Base-by-base conservation (phyloP, 306 rosid genomes). In the Sechiopsis laciniata region DNA sequence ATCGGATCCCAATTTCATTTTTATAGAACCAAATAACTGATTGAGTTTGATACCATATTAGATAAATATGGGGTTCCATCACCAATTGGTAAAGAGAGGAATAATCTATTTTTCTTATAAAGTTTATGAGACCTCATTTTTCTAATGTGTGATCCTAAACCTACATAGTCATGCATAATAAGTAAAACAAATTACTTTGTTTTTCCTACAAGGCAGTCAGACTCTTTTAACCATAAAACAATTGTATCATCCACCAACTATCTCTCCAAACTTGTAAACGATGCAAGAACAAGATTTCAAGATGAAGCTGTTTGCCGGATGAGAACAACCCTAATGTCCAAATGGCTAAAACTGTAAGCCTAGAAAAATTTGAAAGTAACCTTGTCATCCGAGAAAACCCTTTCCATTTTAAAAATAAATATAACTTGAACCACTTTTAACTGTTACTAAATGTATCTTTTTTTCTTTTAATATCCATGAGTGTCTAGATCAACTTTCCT, bases 301-400 rank as follows among this genome's bases (percentile, higher is more conserved):
- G 72, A 67, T 45, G 55, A 66, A 66, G 42, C 12, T 46, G 73
- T 20, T 68, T 68, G 7, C 37, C 42, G 50, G 24, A 68, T 7
- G 2, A 46, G 32, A 67, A 20, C 35, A 67, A 66, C 11, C 48
- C 35, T 20, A 24, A 13, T 46, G 19, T 21, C 40, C 56, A 32
- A 32, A 32, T 3, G 20, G 20, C 55, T 20, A 68, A 68, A 46
- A 12, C 21, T 48, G 16, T 17, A 65, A 65, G 5, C 53, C 32
- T 66, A 40, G 9, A 10, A 65, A 20, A 15, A 64, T 64, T 40
- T 10, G 10, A 10, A 42, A 19, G 55, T 6, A 66, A 11, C 13
- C 53, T 45, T 10, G 26, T 2, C 72, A 66, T 66, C 32, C 19
- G 17, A 8, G 9, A 42, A 58, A 8, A 58, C 48, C 70, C 24